Evolutionary conservation across 208 protist genomes (phyloP).

Genomic region (Spironucleus salmonicida): DNA sequence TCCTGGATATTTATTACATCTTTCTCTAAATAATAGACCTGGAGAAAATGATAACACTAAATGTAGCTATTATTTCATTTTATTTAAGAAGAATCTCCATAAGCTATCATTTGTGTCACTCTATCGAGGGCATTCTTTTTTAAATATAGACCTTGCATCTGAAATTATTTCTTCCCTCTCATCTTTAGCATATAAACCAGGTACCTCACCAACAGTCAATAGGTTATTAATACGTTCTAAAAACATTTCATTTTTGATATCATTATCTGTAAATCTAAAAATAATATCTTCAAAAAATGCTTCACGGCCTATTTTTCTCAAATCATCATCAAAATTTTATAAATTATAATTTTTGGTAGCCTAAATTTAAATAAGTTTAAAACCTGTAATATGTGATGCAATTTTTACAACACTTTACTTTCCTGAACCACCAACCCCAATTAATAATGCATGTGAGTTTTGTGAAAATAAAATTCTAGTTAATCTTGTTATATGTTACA

Average conservation of each 20-base stretch:
- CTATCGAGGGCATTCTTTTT: slow-evolving; percentile 66
- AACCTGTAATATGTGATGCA: slow-evolving; percentile 63
- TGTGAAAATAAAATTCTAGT: slow-evolving; percentile 37
- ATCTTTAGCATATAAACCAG: slow-evolving; percentile 83
- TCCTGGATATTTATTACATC: slow-evolving; percentile 81
- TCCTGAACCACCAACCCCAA: slow-evolving; percentile 51
- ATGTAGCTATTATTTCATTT: slow-evolving; percentile 78
- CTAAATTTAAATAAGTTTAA: slow-evolving; percentile 76
- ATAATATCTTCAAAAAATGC: slow-evolving; percentile 55
- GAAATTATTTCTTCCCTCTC: slow-evolving; percentile 78
- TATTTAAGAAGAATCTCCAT: slow-evolving; percentile 84
- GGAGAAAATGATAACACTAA: slow-evolving; percentile 89
- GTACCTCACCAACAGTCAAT: slow-evolving; percentile 65
- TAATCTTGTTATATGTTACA: slow-evolving; percentile 43
- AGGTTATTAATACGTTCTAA: slow-evolving; percentile 91
- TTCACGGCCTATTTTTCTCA: slow-evolving; percentile 31
- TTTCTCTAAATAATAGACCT: slow-evolving; percentile 76
- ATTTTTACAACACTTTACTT: slow-evolving; percentile 64
- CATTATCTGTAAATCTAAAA: slow-evolving; percentile 88
- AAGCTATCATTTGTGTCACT: slow-evolving; percentile 78
- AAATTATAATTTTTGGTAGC: slow-evolving; percentile 56
- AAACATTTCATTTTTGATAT: slow-evolving; percentile 89
- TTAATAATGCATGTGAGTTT: slow-evolving; percentile 43
- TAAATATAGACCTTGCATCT: slow-evolving; percentile 73
- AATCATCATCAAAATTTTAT: slow-evolving; percentile 36